phyloP scores from a whole-genome alignment of 192 early-diverging fungal genomes.

The Phlyctochytrium bullatum region DNA sequence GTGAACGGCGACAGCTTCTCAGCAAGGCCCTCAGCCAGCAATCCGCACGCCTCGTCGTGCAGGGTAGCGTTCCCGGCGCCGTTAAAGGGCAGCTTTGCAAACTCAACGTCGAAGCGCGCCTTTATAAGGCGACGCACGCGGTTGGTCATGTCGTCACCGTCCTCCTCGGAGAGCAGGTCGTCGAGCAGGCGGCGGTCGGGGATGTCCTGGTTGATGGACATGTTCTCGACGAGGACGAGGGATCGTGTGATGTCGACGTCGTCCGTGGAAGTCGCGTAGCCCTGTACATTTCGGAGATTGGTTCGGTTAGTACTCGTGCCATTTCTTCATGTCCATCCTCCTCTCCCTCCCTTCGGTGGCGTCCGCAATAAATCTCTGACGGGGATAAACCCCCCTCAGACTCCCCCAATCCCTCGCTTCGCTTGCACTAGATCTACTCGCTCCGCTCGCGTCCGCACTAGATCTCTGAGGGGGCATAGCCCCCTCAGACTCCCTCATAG shows the following conservation, averaged over 20 bases:
- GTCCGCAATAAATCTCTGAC: background rate
- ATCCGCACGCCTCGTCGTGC: slow-evolving; percentile 30
- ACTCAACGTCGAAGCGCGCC: slow-evolving; percentile 38
- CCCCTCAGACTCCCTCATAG: too few relatives aligned
- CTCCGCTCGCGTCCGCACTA: background rate
- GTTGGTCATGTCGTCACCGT: slow-evolving; percentile 55
- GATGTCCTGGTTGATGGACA: slow-evolving; percentile 53
- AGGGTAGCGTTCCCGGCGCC: background rate
- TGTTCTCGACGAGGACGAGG: slow-evolving; percentile 52
- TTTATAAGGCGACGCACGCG: slow-evolving; percentile 43
- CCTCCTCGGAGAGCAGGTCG: slow-evolving; percentile 45
- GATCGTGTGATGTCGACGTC: slow-evolving; percentile 40
- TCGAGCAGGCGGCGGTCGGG: slow-evolving; percentile 37
- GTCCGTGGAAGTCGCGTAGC: slow-evolving; percentile 31
- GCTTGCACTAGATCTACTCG: too few relatives aligned
- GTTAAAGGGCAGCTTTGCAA: slow-evolving; percentile 48
- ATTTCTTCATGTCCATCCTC: too few relatives aligned
- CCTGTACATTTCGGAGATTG: too few relatives aligned
- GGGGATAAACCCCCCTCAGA: background rate
- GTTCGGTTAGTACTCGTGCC: too few relatives aligned
- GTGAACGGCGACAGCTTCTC: slow-evolving; percentile 39
- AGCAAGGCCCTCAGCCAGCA: slow-evolving; percentile 34
- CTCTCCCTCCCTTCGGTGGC: too few relatives aligned
- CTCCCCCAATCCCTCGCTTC: background rate
- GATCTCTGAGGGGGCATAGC: too few relatives aligned